Base-by-base conservation (phyloP, 352 stramenopile species). In the Pythium sp. region DNA sequence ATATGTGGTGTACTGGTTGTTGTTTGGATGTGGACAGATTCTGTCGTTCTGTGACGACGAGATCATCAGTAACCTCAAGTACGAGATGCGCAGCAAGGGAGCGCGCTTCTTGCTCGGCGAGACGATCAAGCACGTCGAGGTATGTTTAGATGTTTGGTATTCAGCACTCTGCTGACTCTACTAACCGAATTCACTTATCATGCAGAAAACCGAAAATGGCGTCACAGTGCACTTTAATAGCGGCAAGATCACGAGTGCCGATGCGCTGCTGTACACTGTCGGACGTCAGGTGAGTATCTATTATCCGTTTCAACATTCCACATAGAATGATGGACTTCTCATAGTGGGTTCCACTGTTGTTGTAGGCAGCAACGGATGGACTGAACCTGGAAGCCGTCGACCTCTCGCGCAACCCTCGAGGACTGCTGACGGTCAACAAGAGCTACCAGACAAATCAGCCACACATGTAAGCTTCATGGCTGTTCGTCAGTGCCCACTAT, bases 81-180 rank as follows among this genome's bases (percentile, higher is more conserved):
- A 96, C 72, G 87, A 94, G 66, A 97, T 97, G 90, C 84, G 91
- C 24, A 91, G 81, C 72, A 95, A 95, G 46, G 90, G 90, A 26
- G 87, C 87, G 22, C 89, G 90, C 14, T 97, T 97, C 62, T 64
- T 96, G 43, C 72, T 96, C 0, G 84, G 84, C 32, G 90, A 97
- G 67, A 92, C 77, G 11, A 82, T 95, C 60, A 77, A 91, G 64
- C 82, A 77, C 58, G 80, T 93, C 1, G 84, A 92, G 72, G 82
- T 90, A 64, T 38, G 58, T 46, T 15, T 8, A 49, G 43, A 51
- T 14, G 62, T 32, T 30, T 38, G 32, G 11, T 22, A 34, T 54
- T 43, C 20, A 64, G 30, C 30, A 54, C 15, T 22, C 5, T 26
- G 32, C 18, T 5, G 2, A 2, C 36, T 32, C 14, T 53, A 56